Base-by-base conservation (phyloP, 2,329 filamentous ascomycete species). In the Trichophyton mentagrophytes region DNA sequence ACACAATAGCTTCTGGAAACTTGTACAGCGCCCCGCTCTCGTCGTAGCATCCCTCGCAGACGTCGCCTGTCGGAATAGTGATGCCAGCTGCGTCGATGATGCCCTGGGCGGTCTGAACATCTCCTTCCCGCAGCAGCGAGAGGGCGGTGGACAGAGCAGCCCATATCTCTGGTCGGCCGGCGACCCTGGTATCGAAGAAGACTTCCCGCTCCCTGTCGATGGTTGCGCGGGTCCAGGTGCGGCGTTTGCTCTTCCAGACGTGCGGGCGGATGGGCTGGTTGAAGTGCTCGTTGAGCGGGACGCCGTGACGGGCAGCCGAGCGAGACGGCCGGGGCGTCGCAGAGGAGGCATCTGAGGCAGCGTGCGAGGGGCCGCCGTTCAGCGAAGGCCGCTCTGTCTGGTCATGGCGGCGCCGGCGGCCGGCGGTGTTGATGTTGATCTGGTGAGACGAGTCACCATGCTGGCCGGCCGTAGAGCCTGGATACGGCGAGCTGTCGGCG, bases 111-210 rank as follows among this genome's bases (percentile, higher is more conserved):
- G 85, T 89, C 30, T 77, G 79, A 7, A 88, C 69, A 17, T 82
- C 79, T 0, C 80, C 77, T 9, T 79, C 79, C 76, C 86, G 86
- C 63, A 96, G 71, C 5, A 88, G 76, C 63, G 87, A 82, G 17
- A 90, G 78, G 0, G 85, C 87, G 0, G 84, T 77, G 53, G 81
- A 80, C 13, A 96, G 73, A 0, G 88, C 86, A 66, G 83, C 83
- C 92, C 92, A 97, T 27, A 93, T 81, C 72, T 96, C 89, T 3
- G 80, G 69, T 3, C 84, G 80, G 1, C 90, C 90, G 0, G 87
- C 88, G 15, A 95, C 89, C 55, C 90, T 79, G 1, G 91, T 96
- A 63, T 96, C 90, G 73, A 95, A 97, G 78, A 95, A 96, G 64
- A 90, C 90, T 57, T 76, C 76, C 57, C 92, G 82, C 74, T 96